Base-by-base conservation (phyloP, 805 yeast species). In the Pichia occidentalis region DNA sequence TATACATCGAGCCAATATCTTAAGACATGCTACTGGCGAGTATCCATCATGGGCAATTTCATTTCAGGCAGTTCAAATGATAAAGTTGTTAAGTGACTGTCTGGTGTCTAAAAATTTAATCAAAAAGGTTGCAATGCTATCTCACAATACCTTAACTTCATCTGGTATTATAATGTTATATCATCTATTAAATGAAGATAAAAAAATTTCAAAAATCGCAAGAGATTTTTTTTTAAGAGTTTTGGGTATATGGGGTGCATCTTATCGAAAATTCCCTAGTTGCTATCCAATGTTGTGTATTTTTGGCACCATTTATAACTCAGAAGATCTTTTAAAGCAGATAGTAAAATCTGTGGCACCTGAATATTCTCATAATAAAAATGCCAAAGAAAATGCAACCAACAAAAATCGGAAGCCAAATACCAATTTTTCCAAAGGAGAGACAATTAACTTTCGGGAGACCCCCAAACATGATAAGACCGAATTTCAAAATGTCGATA, bases 1-100 rank as follows among this genome's bases (percentile, higher is more conserved):
- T 47, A 72, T 80, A 21, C 92, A 83, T 52, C 68, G 87, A 39
- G 75, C 85, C 5, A 80, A 80, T 50, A 73, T 80, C 51, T 60
- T 72, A 24, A 62, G 71, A 41, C 67, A 49, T 11, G 22, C 50
- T 24, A 46, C 49, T 0, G 51, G 53, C 28, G 33, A 35, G 13
- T 54, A 53, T 32, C 85, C 86, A 3, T 75, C 84, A 4, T 77
- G 85, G 82, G 84, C 86, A 4, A 81, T 83, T 35, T 80, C 87
- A 2, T 84, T 83, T 63, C 86, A 80, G 57, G 85, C 90, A 1
- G 84, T 87, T 1, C 75, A 83, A 49, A 78, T 80, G 77, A 77
- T 83, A 42, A 71, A 80, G 10, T 65, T 74, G 34, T 78, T 82
- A 37, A 63, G 74, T 24, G 78, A 77, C 36, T 74, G 71, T 38